Conservation (phyloP, 164 flowering plant genomes). For the Sextonia rubra region DNA sequence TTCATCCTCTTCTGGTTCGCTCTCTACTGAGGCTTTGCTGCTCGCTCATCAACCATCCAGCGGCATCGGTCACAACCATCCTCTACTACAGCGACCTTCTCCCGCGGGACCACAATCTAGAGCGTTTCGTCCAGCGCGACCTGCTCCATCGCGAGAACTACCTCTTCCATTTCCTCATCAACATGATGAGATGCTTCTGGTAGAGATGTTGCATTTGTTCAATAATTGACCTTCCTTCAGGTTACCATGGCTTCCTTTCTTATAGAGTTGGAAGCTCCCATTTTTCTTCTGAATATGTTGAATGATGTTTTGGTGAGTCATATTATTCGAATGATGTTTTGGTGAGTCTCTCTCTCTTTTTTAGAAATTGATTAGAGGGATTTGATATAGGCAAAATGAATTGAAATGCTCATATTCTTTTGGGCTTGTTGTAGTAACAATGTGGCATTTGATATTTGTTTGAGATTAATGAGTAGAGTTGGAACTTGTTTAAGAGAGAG, state of each 20-base stretch:
- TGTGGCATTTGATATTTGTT: too few species aligned
- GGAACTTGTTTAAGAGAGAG: too few species aligned
- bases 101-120: constrained; percentile 37
- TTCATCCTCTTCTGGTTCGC: constrained; percentile 43
- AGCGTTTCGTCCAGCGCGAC: constrained; percentile 41
- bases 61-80: constrained; percentile 42
- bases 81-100: constrained; percentile 55
- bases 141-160: constrained; percentile 40
- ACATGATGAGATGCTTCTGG: constrained; percentile 57
- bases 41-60: constrained; percentile 33
- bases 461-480: too few species aligned
- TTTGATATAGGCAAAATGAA: too few species aligned
- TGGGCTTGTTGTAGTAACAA: too few species aligned
- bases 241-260: neutral
- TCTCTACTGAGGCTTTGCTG: constrained; percentile 42
- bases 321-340: too few species aligned
- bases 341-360: too few species aligned
- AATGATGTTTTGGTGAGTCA: neutral
- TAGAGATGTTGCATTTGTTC: constrained; percentile 14
- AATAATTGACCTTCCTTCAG: neutral
- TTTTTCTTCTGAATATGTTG: neutral
- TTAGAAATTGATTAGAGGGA: too few species aligned
- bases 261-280: neutral
- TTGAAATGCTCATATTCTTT: too few species aligned
- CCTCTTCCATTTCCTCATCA: constrained; percentile 49